Evolutionary conservation across 1,284 basidiomycete genomes (phyloP).

Genomic region (Leccinum subrobustum): DNA sequence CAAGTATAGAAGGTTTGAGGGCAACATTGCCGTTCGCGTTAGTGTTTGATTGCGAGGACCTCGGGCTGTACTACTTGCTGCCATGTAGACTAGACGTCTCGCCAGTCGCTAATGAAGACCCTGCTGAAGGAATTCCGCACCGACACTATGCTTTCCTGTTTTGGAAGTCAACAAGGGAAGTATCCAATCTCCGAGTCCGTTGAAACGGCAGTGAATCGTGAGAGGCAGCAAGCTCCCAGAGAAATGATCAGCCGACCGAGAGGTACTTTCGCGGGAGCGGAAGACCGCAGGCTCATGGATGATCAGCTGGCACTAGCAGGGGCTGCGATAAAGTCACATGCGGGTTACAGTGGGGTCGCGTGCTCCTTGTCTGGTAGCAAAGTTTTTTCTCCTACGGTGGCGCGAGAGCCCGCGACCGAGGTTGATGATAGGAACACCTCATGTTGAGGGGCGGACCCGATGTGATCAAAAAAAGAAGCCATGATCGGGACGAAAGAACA

Average conservation of each 20-base stretch:
- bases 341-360: not conserved
- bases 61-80: too few species aligned
- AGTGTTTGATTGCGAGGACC: too few species aligned
- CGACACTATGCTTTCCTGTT: slow-evolving; percentile 7
- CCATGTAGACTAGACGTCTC: too few species aligned
- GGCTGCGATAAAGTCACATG: too few species aligned
- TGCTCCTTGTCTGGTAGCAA: not conserved
- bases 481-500: not conserved
- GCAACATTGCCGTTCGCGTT: too few species aligned
- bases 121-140: not conserved
- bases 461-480: not conserved
- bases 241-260: not conserved
- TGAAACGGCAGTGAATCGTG: not conserved
- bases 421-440: not conserved
- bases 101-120: too few species aligned
- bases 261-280: not conserved
- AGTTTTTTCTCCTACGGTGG: not conserved
- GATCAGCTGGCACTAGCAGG: not conserved
- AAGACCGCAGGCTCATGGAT: not conserved
- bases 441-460: not conserved
- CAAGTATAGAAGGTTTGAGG: not conserved
- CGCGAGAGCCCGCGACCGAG: not conserved
- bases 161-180: not conserved
- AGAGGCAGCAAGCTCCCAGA: not conserved
- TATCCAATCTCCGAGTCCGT: not conserved